phyloP scores from a whole-genome alignment of 176 grass and related monocot genomes.

The Rhynchospora pubera region DNA sequence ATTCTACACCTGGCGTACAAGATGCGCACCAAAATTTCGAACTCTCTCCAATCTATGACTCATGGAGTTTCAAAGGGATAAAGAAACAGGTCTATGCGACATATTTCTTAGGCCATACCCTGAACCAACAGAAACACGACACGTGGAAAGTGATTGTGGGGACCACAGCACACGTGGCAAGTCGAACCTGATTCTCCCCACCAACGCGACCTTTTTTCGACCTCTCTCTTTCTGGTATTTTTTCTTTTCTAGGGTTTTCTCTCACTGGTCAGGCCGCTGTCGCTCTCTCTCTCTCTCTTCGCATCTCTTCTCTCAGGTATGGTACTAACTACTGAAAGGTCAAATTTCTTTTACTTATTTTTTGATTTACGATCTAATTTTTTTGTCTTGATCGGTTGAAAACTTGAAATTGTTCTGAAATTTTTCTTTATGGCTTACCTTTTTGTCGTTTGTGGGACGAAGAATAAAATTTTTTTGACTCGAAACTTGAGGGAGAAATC shows the following conservation, averaged over 20 bases:
- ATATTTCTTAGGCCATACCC: neutral
- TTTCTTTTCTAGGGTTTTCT: constrained; percentile 16
- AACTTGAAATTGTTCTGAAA: neutral
- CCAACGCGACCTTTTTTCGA: neutral
- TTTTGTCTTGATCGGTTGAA: neutral
- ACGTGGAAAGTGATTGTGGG: constrained; percentile 21
- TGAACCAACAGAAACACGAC: neutral
- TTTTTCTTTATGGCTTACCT: neutral
- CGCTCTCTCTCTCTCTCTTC: neutral
- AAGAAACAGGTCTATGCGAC: neutral
- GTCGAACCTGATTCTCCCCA: constrained; percentile 19
- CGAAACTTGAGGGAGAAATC: neutral
- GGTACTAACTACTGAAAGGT: neutral
- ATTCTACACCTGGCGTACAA: neutral
- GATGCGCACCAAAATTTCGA: neutral
- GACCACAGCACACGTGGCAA: constrained; percentile 26
- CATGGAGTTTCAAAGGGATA: neutral
- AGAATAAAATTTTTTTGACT: neutral
- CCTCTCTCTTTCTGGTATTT: neutral
- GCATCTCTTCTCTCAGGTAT: constrained; percentile 20
- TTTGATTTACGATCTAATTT: neutral
- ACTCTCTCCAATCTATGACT: neutral
- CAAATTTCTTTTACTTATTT: neutral
- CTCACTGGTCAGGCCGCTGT: constrained; percentile 21
- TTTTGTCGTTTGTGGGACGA: neutral